Evolutionary conservation across 2,329 filamentous ascomycete species (phyloP).

Genomic region (Shiraia sp.): DNA sequence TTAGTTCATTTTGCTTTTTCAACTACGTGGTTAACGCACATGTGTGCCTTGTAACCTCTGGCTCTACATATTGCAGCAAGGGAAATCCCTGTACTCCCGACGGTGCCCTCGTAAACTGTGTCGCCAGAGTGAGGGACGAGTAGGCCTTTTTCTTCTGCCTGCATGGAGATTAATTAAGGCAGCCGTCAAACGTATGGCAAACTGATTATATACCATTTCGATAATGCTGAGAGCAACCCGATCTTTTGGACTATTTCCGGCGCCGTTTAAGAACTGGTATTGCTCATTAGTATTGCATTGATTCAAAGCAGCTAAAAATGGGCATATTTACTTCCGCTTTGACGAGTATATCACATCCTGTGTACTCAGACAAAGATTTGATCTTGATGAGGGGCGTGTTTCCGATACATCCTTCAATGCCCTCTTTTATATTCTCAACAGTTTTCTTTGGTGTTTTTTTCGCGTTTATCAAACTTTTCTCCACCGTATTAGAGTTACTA

Average conservation of each 20-base stretch:
- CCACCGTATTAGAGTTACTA: conserved; percentile 27
- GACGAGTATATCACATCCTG: conserved; percentile 85
- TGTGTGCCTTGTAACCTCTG: conserved; percentile 87
- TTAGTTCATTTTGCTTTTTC: conserved; percentile 6
- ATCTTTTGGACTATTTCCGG: conserved; percentile 92
- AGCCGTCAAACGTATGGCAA: conserved; percentile 2
- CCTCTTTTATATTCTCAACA: conserved; percentile 62
- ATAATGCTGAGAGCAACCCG: conserved; percentile 93
- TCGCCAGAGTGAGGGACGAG: conserved; percentile 81
- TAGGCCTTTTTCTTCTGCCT: conserved; percentile 77
- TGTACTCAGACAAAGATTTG: conserved; percentile 80
- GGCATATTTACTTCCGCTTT: conserved; percentile 73
- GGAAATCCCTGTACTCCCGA: conserved; percentile 94
- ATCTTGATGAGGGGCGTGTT: conserved; percentile 89
- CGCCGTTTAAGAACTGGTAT: conserved; percentile 80
- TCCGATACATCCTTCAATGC: conserved; percentile 90
- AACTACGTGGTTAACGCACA: conserved; percentile 55
- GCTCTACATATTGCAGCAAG: conserved; percentile 87
- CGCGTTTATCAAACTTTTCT: conserved; percentile 26
- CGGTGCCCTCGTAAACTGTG: conserved; percentile 96
- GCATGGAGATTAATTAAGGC: conserved; percentile 12
- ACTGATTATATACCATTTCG: conserved; percentile 51
- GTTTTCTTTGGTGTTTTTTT: conserved; percentile 15
- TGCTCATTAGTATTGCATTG: conserved; percentile 3
- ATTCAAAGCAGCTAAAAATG: not conserved